Base-by-base conservation (phyloP, 2,329 filamentous ascomycete genomes). In the Leptographium procerum region DNA sequence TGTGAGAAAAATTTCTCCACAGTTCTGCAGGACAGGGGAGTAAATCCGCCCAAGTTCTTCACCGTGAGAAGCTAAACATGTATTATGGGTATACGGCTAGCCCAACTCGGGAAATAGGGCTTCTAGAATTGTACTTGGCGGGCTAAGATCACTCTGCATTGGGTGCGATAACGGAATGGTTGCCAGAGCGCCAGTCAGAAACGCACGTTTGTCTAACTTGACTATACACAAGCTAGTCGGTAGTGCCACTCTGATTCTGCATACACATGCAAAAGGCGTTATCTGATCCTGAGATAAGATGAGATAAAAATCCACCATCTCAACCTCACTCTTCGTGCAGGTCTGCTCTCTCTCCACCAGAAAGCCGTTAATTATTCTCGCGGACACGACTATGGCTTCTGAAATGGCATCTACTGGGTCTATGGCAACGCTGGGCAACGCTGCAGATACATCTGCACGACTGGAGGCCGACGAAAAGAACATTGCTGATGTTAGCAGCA, bases 271-370 rank as follows among this genome's bases (percentile, higher is more conserved):
- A n/a, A n/a, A n/a, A n/a, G n/a, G n/a, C n/a, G n/a, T 43, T 43
- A 43, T 43, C 36, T 43, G 36, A 43, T 43, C 36, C 19, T 4
- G 5, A 43, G 57, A 58, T 55, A 58, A 55, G 52, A 58, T 55
- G 36, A 43, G 36, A 43, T 43, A 43, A 43, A 43, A n/a, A n/a
- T n/a, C n/a, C n/a, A n/a, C n/a, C n/a, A n/a, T n/a, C n/a, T n/a
- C n/a, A n/a, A n/a, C n/a, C n/a, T n/a, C n/a, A n/a, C n/a, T n/a
- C n/a, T n/a, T n/a, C n/a, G n/a, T n/a, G n/a, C n/a, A n/a, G n/a
- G n/a, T n/a, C n/a, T n/a, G n/a, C n/a, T n/a, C n/a, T n/a, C n/a
- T n/a, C n/a, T n/a, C n/a, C n/a, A n/a, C n/a, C n/a, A n/a, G n/a
- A n/a, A n/a, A n/a, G n/a, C n/a, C n/a, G n/a, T n/a, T n/a, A n/a